Evolutionary conservation across 805 yeast species (phyloP).

Genomic region (Candida argentea): DNA sequence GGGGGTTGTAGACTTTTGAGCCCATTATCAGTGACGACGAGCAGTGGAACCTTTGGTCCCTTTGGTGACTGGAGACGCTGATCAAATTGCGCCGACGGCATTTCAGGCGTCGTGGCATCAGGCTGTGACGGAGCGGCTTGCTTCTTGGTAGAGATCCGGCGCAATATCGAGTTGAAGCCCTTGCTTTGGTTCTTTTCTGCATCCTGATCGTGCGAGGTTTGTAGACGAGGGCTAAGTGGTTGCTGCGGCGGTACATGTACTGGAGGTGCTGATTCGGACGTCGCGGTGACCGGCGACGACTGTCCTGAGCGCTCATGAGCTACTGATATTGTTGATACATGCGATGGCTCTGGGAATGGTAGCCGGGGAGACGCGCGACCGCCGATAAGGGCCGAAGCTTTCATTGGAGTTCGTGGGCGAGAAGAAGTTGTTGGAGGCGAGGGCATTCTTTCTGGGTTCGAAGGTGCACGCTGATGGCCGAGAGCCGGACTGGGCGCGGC

Average conservation of each 20-base stretch:
- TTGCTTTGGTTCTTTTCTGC: no score
- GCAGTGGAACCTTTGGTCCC: conserved; percentile 6
- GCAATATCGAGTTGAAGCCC: conserved; percentile 27
- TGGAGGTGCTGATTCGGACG: conserved; percentile 4
- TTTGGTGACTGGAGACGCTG: conserved; percentile 7
- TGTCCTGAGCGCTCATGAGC: conserved; percentile 6
- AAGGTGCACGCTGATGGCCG: no score
- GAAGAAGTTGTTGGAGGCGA: no score
- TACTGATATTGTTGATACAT: conserved; percentile 17
- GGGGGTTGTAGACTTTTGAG: conserved; percentile 4
- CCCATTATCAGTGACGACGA: conserved; percentile 5
- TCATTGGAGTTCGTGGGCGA: no score
- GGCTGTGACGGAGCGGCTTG: conserved; percentile 8
- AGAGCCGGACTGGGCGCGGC: conserved; percentile 1
- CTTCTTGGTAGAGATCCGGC: conserved; percentile 27
- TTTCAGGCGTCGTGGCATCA: no score
- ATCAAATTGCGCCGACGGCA: no score
- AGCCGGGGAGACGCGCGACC: no score
- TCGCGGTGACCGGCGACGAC: conserved; percentile 7
- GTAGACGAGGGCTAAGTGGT: conserved; percentile 15
- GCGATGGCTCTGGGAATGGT: conserved; percentile 31
- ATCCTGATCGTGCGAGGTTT: conserved; percentile 21
- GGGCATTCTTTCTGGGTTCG: no score
- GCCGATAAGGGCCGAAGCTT: no score
- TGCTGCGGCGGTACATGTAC: conserved; percentile 19